These are phyloP conservation scores for Platanus orientalis DNA, from an alignment of 164 flowering plant genomes.

Conservation along the genomic window DNA sequence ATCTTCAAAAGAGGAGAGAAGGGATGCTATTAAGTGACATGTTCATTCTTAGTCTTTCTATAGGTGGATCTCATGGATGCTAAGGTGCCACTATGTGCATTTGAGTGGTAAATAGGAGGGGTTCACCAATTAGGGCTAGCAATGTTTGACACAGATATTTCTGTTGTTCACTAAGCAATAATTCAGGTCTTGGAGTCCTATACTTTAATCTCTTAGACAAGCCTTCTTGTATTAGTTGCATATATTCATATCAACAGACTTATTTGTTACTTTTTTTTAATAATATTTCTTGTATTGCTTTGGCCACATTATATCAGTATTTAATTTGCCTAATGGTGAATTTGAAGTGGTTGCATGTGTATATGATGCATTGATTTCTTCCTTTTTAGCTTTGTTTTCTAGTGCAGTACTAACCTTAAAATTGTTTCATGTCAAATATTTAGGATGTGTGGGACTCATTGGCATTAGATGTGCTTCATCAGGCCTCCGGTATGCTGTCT, in stretches of 20 bases:
- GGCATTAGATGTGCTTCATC: constrained; percentile 64
- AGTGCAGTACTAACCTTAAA: neutral
- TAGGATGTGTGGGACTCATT: constrained; percentile 81
- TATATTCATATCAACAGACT: too few relatives aligned
- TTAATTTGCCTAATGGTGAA: neutral
- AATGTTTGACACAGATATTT: too few relatives aligned
- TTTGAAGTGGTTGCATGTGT: neutral
- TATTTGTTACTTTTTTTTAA: too few relatives aligned
- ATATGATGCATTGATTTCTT: neutral
- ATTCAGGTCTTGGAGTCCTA: too few relatives aligned
- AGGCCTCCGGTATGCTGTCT: constrained; percentile 65
- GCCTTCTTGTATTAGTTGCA: too few relatives aligned
- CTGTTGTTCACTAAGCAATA: too few relatives aligned
- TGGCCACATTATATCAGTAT: too few relatives aligned
- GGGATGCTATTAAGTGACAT: neutral
- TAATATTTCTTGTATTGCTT: too few relatives aligned
- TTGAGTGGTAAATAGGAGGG: neutral
- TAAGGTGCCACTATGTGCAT: neutral
- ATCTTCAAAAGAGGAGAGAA: neutral
- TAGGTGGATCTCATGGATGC: neutral
- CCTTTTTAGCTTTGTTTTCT: neutral
- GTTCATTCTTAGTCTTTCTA: neutral
- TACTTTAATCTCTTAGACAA: too few relatives aligned
- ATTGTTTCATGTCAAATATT: constrained; percentile 4
- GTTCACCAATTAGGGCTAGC: too few relatives aligned